Percentiles rank a stretch among this genome's conserved stretches.
These are phyloP conservation scores for Alloascoidea hylecoeti DNA, from an alignment of 805 yeast species.

Conservation along the genomic window DNA sequence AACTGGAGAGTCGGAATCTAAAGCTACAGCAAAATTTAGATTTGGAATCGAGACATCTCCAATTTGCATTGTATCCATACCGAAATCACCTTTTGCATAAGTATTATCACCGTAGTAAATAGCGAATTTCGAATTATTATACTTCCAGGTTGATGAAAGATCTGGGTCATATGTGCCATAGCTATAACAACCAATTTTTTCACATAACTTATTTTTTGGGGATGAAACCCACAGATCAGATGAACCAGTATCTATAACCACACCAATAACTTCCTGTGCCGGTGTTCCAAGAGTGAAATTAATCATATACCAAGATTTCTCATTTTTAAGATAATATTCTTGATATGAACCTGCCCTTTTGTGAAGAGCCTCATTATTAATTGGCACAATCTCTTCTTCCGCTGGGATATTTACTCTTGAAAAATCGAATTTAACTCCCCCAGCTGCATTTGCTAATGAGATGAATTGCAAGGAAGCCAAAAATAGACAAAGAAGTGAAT, in stretches of 20 bases:
- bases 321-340: too few relatives aligned
- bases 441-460: too few relatives aligned
- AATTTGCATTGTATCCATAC: constrained; percentile 36
- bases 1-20: constrained; percentile 25
- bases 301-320: too few relatives aligned
- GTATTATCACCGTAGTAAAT: constrained; percentile 24
- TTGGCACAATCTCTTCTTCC: too few relatives aligned
- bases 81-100: constrained; percentile 31
- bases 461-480: too few relatives aligned
- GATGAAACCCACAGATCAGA: constrained; percentile 43
- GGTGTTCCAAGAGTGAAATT: constrained; percentile 48
- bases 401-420: too few relatives aligned
- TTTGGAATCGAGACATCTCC: constrained; percentile 28
- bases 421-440: too few relatives aligned
- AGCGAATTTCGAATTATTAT: constrained; percentile 18
- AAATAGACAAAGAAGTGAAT: too few relatives aligned
- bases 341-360: too few relatives aligned
- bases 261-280: constrained; percentile 26
- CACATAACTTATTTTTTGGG: constrained; percentile 22
- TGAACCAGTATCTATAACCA: constrained; percentile 48
- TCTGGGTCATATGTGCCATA: constrained; percentile 1
- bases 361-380: too few relatives aligned
- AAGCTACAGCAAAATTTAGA: constrained; percentile 50
- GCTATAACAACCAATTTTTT: background rate
- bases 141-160: background rate